These are phyloP conservation scores for Hepatocystis sp. DNA, from an alignment of 169 alveolate genomes.

Conservation along the genomic window DNA sequence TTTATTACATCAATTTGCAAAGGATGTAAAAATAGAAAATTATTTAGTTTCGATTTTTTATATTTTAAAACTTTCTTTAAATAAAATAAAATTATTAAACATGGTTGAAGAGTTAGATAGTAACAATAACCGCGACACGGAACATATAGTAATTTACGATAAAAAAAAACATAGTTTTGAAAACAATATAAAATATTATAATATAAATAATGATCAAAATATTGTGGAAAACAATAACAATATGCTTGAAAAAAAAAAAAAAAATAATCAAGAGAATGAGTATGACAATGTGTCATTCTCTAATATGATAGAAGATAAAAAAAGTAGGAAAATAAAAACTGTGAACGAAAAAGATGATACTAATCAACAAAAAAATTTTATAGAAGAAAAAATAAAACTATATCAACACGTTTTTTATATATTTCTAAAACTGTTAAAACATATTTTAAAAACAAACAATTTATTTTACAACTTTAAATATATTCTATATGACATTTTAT, in stretches of 20 bases:
- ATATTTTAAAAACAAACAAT: slow-evolving; percentile 23
- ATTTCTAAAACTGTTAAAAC: slow-evolving; percentile 47
- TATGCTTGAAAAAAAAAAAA: too few species aligned
- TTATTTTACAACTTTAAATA: slow-evolving; percentile 59
- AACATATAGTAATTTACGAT: slow-evolving; percentile 26
- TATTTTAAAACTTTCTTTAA: slow-evolving; percentile 41
- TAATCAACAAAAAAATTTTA: neutral
- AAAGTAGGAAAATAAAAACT: neutral
- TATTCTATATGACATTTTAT: slow-evolving; percentile 56
- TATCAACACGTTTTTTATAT: slow-evolving; percentile 60
- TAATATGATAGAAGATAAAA: slow-evolving; percentile 12
- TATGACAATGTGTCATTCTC: too few species aligned
- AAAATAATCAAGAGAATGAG: slow-evolving; percentile 1
- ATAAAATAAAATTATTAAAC: slow-evolving; percentile 31
- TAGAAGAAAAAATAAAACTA: slow-evolving; percentile 55
- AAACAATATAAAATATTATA: slow-evolving; percentile 40
- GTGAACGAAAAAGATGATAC: neutral
- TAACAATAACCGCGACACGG: neutral
- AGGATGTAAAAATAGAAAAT: slow-evolving; percentile 70
- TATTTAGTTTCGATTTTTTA: slow-evolving; percentile 72
- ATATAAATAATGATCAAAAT: slow-evolving; percentile 24
- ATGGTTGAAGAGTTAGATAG: slow-evolving; percentile 11
- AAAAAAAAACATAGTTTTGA: slow-evolving; percentile 34
- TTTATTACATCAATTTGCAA: slow-evolving; percentile 30
- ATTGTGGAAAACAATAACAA: too few species aligned